Base-by-base conservation (phyloP, 2,329 filamentous ascomycete species). In the Plectosphaerella sp. region DNA sequence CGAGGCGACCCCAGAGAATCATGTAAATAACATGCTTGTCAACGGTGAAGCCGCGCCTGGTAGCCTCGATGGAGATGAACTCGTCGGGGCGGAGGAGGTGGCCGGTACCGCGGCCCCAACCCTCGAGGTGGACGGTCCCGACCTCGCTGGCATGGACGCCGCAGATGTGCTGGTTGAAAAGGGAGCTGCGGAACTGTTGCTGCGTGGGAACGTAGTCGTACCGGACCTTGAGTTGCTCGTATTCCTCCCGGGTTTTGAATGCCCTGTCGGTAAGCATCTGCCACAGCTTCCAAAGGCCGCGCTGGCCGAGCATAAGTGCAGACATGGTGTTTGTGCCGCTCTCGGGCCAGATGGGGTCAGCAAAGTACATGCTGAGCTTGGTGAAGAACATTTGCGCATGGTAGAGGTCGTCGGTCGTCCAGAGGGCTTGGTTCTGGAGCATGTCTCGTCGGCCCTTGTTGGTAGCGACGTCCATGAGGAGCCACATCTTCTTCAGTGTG, bases 291-390 rank as follows among this genome's bases (percentile, higher is more conserved):
- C 71, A 75, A 16, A 88, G 67, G 10, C 65, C 73, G 22, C 72
- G 74, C 59, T 88, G 83, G 14, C 80, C 82, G 42, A 89, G 66
- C 52, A 89, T 71, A 25, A 87, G 67, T 33, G 81, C 72, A 39
- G 81, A 69, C 48, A 87, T 68, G 3, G 72, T 69, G 47, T 75
- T 74, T 15, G 76, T 74, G 0, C 79, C 80, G 47, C 75, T 74
- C 20, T 82, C 63, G 1, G 88, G 86, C 47, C 75, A 75, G 22
- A 82, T 63, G 1, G 88, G 86, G 57, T 89, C 78, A 52, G 79
- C 82, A 66, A 90, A 84, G 50, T 76, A 75, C 79, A 91, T 83
- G 61, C 83, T 77, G 15, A 94, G 77, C 69, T 93, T 92, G 56
- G 89, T 62, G 57, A 89, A 72, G 70, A 93, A 85, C 54, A 86